Percentiles rank a stretch among this genome's conserved stretches.
These are phyloP conservation scores for Sporothrix luriei DNA, from an alignment of 2,329 filamentous ascomycete genomes.

Conservation along the genomic window DNA sequence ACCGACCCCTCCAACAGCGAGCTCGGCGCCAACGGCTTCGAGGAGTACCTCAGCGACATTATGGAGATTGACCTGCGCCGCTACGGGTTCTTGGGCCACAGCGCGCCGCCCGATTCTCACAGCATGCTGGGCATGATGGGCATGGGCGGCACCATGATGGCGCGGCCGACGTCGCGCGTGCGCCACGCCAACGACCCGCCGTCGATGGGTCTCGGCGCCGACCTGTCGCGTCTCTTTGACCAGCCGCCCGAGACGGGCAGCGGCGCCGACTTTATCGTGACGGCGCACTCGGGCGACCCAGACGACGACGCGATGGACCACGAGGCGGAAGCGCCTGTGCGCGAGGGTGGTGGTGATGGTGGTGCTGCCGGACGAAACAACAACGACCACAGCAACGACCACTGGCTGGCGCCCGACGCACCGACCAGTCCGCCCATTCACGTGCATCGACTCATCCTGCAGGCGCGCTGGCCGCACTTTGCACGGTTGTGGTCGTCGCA, in stretches of 20 bases:
- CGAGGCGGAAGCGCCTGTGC: conserved; percentile 51
- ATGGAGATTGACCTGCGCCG: conserved; percentile 89
- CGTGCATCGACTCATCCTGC: conserved; percentile 91
- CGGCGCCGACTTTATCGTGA: conserved; percentile 88
- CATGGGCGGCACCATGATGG: conserved; percentile 49
- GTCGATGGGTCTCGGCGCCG: conserved; percentile 73
- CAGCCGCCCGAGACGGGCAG: conserved; percentile 80
- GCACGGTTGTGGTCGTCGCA: conserved; percentile 86
- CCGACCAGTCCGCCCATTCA: conserved; percentile 82
- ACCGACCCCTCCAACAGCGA: conserved; percentile 69
- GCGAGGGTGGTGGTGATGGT: conserved; percentile 37
- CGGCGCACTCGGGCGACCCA: conserved; percentile 77
- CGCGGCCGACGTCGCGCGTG: conserved; percentile 52
- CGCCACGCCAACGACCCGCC: conserved; percentile 54
- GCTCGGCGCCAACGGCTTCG: conserved; percentile 69
- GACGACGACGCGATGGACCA: conserved; percentile 63
- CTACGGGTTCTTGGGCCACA: conserved; percentile 87
- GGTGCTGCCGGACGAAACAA: no score
- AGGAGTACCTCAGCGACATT: conserved; percentile 92
- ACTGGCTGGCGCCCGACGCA: conserved; percentile 63
- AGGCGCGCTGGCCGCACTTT: conserved; percentile 96
- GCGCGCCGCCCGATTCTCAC: conserved; percentile 56
- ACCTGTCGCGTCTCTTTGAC: conserved; percentile 86
- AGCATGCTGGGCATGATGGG: conserved; percentile 10
- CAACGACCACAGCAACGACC: neutral